Base-by-base conservation (phyloP, 345 rosid species). In the Aquilaria yunnanensis region DNA sequence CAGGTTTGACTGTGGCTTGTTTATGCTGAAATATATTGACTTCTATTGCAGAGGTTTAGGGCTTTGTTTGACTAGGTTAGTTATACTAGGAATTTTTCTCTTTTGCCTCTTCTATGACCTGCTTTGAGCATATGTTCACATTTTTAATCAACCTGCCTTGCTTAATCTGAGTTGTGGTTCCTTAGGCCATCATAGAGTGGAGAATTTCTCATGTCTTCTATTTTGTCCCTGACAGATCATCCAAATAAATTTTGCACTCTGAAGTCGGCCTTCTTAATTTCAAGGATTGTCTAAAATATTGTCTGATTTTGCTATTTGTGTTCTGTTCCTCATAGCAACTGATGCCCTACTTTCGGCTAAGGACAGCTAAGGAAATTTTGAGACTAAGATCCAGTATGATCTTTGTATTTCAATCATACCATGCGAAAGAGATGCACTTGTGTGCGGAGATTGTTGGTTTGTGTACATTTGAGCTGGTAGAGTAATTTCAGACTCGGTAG, bases 1-100 rank as follows among this genome's bases (percentile, higher is more conserved):
- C 84, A 95, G 99, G 82, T 95, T 72, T 69, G 99, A 95, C 67
- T 95, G 99, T 41, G 99, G 99, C 45, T 75, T 91, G 83, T 95
- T 95, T 77, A 95, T 95, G 99, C 83, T 95, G 53, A 95, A 95
- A 66, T 95, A 95, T 74, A 83, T 85, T 0, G 99, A 95, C 70
- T 95, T 89, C 57, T 87, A 81, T 72, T 85, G 98, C 81, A 81
- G 99, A 82, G 98, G 87, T 8, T 55, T 89, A 43, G 83, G 76
- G 50, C 92, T 95, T 61, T 87, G 87, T 78, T 95, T 69, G 66
- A 72, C 77, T 98, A 95, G 97, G 99, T 89, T 72, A 69, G 70
- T 57, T 34, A 14, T 30, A 46, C 14, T 30, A 11, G 46, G 9
- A 34, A 12, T 61, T 53, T n/a, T 47, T 14, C 31, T 31, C 10